These are phyloP conservation scores for Rosa lucieae DNA, from an alignment of 306 rosid genomes.

Conservation along the genomic window DNA sequence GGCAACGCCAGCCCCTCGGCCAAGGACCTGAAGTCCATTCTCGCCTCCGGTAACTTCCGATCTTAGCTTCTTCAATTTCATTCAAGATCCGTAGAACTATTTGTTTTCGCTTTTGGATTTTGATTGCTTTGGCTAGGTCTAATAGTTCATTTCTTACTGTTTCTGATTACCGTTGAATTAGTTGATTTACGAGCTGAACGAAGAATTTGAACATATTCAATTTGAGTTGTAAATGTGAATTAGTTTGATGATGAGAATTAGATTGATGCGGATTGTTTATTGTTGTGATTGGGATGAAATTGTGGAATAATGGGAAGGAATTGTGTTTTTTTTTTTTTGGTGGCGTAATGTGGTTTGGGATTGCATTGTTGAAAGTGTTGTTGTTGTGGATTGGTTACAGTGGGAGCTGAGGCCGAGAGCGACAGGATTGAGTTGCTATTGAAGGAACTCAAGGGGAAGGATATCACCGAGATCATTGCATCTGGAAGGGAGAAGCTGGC, in stretches of 20 bases:
- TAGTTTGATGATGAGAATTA: not conserved
- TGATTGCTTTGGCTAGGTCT: not conserved
- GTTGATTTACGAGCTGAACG: not conserved
- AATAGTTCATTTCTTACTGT: not conserved
- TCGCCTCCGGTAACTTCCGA: constrained; percentile 22
- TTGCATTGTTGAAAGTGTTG: not conserved
- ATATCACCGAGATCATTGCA: constrained; percentile 58
- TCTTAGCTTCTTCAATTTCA: not conserved
- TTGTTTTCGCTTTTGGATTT: not conserved
- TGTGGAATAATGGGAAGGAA: too few species aligned
- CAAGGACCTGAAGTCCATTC: constrained; percentile 39
- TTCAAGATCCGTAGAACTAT: not conserved
- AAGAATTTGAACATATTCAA: not conserved
- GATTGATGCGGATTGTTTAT: too few species aligned
- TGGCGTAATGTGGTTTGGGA: not conserved
- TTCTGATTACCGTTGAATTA: too few species aligned
- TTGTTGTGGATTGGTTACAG: constrained; percentile 22
- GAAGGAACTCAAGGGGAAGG: constrained; percentile 52
- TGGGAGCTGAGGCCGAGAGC: constrained; percentile 59
- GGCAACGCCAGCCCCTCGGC: constrained; percentile 52
- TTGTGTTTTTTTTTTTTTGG: too few species aligned
- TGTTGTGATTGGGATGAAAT: too few species aligned
- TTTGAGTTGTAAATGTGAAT: not conserved
- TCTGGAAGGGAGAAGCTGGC: constrained; percentile 67
- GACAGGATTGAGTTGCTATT: constrained; percentile 47